Percentiles rank a stretch among this genome's conserved stretches.
Evolutionary conservation across 305 asterid genomes (phyloP).

Genomic region (Fraxinus sp.): DNA sequence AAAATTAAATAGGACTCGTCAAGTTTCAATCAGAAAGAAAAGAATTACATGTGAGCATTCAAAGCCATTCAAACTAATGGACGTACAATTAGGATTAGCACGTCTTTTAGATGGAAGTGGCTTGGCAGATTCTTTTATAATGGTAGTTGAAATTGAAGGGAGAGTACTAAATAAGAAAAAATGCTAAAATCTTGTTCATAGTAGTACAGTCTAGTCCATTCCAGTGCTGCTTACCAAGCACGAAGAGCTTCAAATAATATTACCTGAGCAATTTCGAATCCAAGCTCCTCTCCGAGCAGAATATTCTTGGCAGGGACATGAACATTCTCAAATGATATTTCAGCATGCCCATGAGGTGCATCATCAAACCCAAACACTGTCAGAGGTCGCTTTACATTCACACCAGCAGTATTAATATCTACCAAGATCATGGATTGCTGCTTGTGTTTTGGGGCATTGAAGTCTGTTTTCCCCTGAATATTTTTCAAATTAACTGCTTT

Average conservation of each 20-base stretch:
- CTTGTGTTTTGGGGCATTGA: slow-evolving; percentile 65
- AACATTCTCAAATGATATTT: slow-evolving; percentile 70
- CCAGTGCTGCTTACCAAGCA: background rate
- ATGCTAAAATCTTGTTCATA: background rate
- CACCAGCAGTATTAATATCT: slow-evolving; percentile 74
- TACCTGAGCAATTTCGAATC: slow-evolving; percentile 98
- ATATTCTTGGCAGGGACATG: slow-evolving; percentile 67
- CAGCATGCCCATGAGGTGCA: slow-evolving; percentile 98
- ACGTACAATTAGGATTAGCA: background rate
- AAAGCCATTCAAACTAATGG: background rate
- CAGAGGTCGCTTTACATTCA: slow-evolving; percentile 71
- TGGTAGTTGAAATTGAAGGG: background rate
- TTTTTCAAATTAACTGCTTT: slow-evolving; percentile 23
- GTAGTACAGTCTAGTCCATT: background rate
- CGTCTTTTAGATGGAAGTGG: background rate
- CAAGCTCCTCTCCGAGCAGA: slow-evolving; percentile 92
- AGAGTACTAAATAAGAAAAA: background rate
- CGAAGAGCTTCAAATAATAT: background rate
- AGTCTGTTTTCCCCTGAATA: slow-evolving; percentile 89
- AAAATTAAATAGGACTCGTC: background rate
- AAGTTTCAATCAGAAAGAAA: background rate
- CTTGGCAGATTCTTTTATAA: background rate
- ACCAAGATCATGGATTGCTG: slow-evolving; percentile 96
- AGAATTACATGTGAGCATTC: background rate
- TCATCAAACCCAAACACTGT: slow-evolving; percentile 92